Percentiles rank a stretch among this genome's conserved stretches.
Evolutionary conservation across 495 filamentous ascomycete genomes (phyloP).

Genomic region (Cercophora newfieldiana): DNA sequence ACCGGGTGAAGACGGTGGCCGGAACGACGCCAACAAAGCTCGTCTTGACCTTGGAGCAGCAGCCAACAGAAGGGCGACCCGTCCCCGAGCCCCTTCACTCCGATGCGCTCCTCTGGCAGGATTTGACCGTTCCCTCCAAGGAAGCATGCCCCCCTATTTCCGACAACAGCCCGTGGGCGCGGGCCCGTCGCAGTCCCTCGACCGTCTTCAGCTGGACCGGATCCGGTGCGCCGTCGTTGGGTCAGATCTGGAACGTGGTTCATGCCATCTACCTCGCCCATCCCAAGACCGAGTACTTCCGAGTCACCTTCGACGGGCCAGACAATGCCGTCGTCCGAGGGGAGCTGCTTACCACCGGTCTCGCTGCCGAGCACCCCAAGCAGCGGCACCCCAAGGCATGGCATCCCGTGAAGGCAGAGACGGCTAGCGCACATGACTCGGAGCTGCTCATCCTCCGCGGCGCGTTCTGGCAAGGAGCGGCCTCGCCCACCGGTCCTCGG

Average conservation of each 20-base stretch:
- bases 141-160: constrained; percentile 37
- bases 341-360: constrained; percentile 51
- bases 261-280: constrained; percentile 57
- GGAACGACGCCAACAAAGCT: constrained; percentile 15
- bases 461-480: constrained; percentile 68
- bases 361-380: constrained; percentile 50
- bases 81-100: constrained; percentile 36
- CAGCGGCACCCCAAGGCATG: constrained; percentile 10
- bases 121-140: constrained; percentile 33
- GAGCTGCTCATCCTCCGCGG: constrained; percentile 44
- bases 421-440: constrained; percentile 8
- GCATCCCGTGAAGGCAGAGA: neutral
- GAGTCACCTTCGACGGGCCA: constrained; percentile 46
- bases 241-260: constrained; percentile 58
- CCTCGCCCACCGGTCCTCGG: constrained; percentile 58
- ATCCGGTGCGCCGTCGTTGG: constrained; percentile 44
- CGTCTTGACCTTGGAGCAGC: constrained; percentile 23
- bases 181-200: constrained; percentile 39
- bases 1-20: constrained; percentile 29
- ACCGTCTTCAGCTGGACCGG: constrained; percentile 36
- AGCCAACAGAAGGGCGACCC: constrained; percentile 13
- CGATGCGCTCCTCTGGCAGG: constrained; percentile 36
- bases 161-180: constrained; percentile 46
- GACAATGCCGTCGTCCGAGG: constrained; percentile 41
- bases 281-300: constrained; percentile 52